Base-by-base conservation (phyloP, 257 asterid species). In the Handroanthus guayacan region DNA sequence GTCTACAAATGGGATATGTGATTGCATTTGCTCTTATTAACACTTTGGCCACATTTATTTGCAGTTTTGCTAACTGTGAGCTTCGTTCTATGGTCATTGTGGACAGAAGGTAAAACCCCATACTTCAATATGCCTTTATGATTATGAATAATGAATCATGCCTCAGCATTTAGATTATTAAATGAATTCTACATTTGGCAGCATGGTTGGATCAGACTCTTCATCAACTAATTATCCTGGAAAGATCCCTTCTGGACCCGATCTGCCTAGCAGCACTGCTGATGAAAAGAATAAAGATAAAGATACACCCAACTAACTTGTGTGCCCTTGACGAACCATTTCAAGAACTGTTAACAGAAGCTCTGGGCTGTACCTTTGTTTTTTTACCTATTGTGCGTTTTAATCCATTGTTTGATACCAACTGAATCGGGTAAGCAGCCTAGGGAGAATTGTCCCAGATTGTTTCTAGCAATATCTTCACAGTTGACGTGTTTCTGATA, bases 51-150 rank as follows among this genome's bases (percentile, higher is more conserved):
- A 37, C 34, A 39, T 75, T 18, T 54, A 8, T 76, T 16, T 86
- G 89, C 88, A 94, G 98, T 62, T 94, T 90, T 47, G 92, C 92
- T 0, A 94, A 91, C 81, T 94, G 97, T 65, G 98, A 94, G 88
- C 97, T 94, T 72, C 98, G 96, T 41, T 94, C 98, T 12, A 90
- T 94, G 96, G 87, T 88, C 75, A 85, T 91, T 69, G 76, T 84
- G 63, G 95, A 94, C 83, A 88, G 75, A 82, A 84, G 97, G 97
- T 91, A 84, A 81, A 62, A 18, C 58, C 60, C 68, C 16, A 55
- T 36, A 45, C 68, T 47, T 81, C 20, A 60, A 6, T 8, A 75
- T 55, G 69, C 39, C 62, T 60, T 0, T 69, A 7, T 71, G 4
- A 20, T 34, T 55, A 55, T 50, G 16, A 52, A 20, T 18, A 50